Evolutionary conservation across 306 rosid genomes (phyloP), one percentile per base, ranked within the genome.

Genomic region (Sindora glabra): DNA sequence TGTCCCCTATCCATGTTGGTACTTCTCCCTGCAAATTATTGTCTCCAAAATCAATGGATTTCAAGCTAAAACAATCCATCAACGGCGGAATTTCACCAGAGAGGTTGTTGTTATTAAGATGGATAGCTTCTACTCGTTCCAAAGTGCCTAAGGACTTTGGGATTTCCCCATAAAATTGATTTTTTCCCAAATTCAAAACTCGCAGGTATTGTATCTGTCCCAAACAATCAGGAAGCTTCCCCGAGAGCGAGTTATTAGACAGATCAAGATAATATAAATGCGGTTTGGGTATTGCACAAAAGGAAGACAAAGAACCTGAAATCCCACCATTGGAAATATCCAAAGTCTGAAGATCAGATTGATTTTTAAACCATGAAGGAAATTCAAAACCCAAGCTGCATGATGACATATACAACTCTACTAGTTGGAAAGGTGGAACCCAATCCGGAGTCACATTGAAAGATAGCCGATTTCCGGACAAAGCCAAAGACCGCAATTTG

Each of bases 151-250:
- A 0, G 9, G 75, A 77, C 0, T n/a, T 8, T 4, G 66, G 73
- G 10, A 75, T 25, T 7, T 0, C 40, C 0, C 81, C 68, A 2
- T 27, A 46, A 2, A 79, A 56, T 9, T 62, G 49, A 39, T 77
- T 71, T 2, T 18, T 9, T 15, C 6, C 61, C 49, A 77, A 67
- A 44, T 48, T 40, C 8, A 67, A 19, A 62, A 2, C 2, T 19
- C 1, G 0, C 10, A 67, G 17, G 0, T 0, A 0, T 1, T 23
- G 12, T 12, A 34, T 6, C 3, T 15, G 34, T 0, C 0, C 25
- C 74, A 73, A 66, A 61, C 74, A 76, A 15, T 76, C 10, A 0
- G 42, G 10, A 46, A 71, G 51, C 23, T 10, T 4, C 5, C 74
- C 68, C 0, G 8, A 51, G 22, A 70, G 27, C 12, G 34, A 55